phyloP scores from a whole-genome alignment of 192 early-diverging fungal species.

The Chytriomyces confervae region DNA sequence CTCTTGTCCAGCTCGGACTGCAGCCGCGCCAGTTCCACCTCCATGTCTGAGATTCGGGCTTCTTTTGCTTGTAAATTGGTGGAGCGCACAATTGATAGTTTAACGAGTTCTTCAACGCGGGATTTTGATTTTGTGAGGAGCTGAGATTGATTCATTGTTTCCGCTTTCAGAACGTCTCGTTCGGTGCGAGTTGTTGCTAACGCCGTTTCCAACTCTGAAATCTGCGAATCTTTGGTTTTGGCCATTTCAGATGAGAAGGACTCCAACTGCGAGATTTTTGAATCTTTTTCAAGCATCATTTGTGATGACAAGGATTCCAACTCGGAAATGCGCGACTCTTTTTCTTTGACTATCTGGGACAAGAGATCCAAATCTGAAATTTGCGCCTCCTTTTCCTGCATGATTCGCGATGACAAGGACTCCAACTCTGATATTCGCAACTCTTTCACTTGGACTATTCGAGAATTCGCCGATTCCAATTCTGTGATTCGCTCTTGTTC shows the following conservation, averaged over 20 bases:
- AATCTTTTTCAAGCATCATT: neutral
- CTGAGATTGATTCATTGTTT: too few species aligned
- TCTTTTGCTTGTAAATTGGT: constrained; percentile 31
- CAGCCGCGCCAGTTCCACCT: neutral
- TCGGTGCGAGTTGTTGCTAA: too few species aligned
- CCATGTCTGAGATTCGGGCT: constrained; percentile 19
- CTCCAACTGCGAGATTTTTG: neutral
- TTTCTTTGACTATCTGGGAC: neutral
- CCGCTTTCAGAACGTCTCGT: too few species aligned
- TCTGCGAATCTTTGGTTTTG: neutral
- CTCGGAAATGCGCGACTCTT: neutral
- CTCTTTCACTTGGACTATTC: too few species aligned
- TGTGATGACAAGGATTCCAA: neutral
- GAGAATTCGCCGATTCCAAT: too few species aligned
- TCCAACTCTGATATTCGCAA: too few species aligned
- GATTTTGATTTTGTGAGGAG: constrained; percentile 1
- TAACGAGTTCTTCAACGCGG: constrained; percentile 28
- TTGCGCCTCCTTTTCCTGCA: neutral
- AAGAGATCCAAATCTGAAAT: neutral
- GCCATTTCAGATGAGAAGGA: neutral
- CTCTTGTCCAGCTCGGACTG: neutral
- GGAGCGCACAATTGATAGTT: constrained; percentile 23
- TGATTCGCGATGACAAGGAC: neutral
- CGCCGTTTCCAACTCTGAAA: neutral
- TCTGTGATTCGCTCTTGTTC: too few species aligned